A percentile compares a stretch with the other conserved stretches of the same genome.
These are phyloP conservation scores for Elsinoe batatas DNA, from an alignment of 2,329 filamentous ascomycete species.

Conservation along the genomic window DNA sequence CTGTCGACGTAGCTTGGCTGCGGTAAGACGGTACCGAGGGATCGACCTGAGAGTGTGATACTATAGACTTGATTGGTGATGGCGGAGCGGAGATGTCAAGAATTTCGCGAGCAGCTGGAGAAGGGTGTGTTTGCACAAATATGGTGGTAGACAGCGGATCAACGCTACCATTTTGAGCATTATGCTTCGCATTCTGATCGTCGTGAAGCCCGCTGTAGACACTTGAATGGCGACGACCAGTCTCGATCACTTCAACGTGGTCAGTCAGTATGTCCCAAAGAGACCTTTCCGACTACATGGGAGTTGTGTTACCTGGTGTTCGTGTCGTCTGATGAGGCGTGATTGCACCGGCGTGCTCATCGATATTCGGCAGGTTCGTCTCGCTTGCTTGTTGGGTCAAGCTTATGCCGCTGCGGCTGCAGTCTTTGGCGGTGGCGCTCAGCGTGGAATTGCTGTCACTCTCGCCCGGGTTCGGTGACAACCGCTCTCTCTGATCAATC, in stretches of 20 bases:
- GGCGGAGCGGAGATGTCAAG: conserved; percentile 11
- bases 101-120: conserved; percentile 9
- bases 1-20: conserved; percentile 27
- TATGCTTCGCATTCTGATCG: conserved; percentile 21
- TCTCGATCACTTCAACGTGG: conserved; percentile 10
- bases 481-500: conserved; percentile 14
- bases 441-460: conserved; percentile 5
- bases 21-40: conserved; percentile 24
- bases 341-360: conserved; percentile 7
- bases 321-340: conserved; percentile 9
- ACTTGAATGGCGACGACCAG: conserved; percentile 10
- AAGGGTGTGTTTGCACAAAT: conserved; percentile 16
- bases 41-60: conserved; percentile 13
- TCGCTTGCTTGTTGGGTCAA: conserved; percentile 2
- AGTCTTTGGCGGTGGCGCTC: background rate
- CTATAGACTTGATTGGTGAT: conserved; percentile 9
- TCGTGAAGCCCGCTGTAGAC: conserved; percentile 19
- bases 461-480: conserved; percentile 12
- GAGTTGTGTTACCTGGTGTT: conserved; percentile 11
- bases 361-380: conserved; percentile 1
- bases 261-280: conserved; percentile 5
- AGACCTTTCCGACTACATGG: background rate
- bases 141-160: conserved; percentile 22
- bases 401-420: conserved; percentile 4
- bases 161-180: conserved; percentile 26